Conservation (phyloP, 768 basidiomycete genomes). For the Rhodosporidiobolus odoratus region DNA sequence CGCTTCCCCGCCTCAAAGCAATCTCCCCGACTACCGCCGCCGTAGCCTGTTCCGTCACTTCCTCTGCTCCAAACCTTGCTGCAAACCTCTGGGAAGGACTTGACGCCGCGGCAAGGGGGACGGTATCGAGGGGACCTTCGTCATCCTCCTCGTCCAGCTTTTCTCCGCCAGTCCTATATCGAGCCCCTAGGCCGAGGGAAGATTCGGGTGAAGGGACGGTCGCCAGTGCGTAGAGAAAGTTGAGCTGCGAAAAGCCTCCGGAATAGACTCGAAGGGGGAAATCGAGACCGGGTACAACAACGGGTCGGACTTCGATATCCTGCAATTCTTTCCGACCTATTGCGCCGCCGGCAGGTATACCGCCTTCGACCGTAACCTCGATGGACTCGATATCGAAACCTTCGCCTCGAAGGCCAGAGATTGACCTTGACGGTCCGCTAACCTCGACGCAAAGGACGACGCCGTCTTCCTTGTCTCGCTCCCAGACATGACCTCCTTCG, state of each 20-base stretch:
- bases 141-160: no score
- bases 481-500: not conserved
- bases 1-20: not conserved
- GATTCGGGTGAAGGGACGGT: not conserved
- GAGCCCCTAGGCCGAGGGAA: no score
- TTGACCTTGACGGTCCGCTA: not conserved
- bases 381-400: constrained; percentile 18
- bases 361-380: constrained; percentile 6
- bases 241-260: constrained; percentile 6
- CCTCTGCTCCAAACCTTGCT: constrained; percentile 12
- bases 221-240: constrained; percentile 24
- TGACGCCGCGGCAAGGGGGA: constrained; percentile 23
- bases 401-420: not conserved
- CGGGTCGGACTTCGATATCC: constrained; percentile 14
- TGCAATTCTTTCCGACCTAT: not conserved
- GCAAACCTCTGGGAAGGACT: constrained; percentile 26
- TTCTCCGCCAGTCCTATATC: no score
- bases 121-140: not conserved
- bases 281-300: not conserved
- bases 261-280: not conserved
- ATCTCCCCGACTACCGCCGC: not conserved
- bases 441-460: constrained; percentile 9
- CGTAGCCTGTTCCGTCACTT: not conserved
- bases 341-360: not conserved
- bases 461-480: not conserved